Evolutionary conservation across 805 yeast species (phyloP).

Genomic region (Candida arabinofermentans): DNA sequence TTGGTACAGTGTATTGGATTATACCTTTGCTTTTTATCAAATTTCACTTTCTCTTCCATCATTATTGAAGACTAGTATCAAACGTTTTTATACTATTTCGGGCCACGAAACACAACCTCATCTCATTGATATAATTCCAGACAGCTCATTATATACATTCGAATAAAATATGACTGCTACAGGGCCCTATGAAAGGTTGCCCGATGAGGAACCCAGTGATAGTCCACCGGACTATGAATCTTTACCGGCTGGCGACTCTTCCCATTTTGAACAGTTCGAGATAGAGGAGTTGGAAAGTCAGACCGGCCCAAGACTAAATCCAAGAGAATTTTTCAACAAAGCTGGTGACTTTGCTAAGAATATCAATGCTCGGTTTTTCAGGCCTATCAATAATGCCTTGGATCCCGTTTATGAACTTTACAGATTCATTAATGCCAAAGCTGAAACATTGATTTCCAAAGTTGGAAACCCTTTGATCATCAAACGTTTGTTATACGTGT

Average conservation of each 20-base stretch:
- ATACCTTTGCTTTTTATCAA: no score
- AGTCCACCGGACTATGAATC: slow-evolving; percentile 26
- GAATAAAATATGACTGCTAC: background rate
- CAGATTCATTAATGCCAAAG: slow-evolving; percentile 36
- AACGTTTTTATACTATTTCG: no score
- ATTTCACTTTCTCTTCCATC: no score
- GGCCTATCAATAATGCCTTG: slow-evolving; percentile 41
- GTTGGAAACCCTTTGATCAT: slow-evolving; percentile 87
- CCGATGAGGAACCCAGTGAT: slow-evolving; percentile 4
- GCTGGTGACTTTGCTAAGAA: slow-evolving; percentile 39
- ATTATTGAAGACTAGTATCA: no score
- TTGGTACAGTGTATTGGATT: no score
- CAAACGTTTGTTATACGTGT: slow-evolving; percentile 69
- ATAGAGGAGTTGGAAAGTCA: slow-evolving; percentile 27
- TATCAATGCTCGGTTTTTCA: slow-evolving; percentile 35
- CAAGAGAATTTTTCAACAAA: slow-evolving; percentile 27
- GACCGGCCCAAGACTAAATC: slow-evolving; percentile 7
- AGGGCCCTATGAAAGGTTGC: background rate
- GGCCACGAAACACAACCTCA: no score
- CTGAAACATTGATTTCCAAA: slow-evolving; percentile 56
- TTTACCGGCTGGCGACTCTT: slow-evolving; percentile 2
- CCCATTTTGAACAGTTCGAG: slow-evolving; percentile 37
- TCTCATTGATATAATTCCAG: no score
- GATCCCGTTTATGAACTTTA: slow-evolving; percentile 52
- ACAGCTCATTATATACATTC: no score